These are phyloP conservation scores for Dactylella cylindrospora DNA, from an alignment of 2,329 filamentous ascomycete genomes.

Conservation along the genomic window DNA sequence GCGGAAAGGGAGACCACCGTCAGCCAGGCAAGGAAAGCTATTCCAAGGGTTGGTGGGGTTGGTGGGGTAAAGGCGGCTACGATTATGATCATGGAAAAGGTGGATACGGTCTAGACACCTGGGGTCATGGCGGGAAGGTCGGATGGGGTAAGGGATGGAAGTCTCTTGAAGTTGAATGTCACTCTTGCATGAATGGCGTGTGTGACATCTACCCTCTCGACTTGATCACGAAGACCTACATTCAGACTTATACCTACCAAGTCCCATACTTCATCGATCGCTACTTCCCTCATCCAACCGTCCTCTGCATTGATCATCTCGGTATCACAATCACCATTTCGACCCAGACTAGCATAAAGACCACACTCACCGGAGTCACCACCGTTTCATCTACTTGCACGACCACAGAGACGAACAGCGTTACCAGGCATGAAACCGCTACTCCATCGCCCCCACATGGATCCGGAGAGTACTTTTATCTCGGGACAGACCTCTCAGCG, in stretches of 20 bases:
- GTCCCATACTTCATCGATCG: slow-evolving; percentile 30
- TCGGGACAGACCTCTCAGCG: slow-evolving; percentile 9
- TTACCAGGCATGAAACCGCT: slow-evolving; percentile 5
- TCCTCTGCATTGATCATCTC: slow-evolving; percentile 13
- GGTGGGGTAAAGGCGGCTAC: slow-evolving; percentile 10
- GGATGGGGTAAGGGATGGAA: slow-evolving; percentile 24
- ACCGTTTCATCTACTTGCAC: slow-evolving; percentile 17
- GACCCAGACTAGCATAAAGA: slow-evolving; percentile 15
- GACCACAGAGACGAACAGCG: slow-evolving; percentile 18
- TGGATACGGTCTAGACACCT: slow-evolving; percentile 12
- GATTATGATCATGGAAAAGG: background rate
- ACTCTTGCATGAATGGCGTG: slow-evolving; percentile 37
- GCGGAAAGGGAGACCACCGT: too few species aligned
- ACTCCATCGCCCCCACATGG: background rate
- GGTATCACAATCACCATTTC: slow-evolving; percentile 29
- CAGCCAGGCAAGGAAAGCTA: slow-evolving; percentile 8
- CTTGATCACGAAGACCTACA: slow-evolving; percentile 21
- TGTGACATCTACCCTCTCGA: slow-evolving; percentile 26
- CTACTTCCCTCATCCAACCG: slow-evolving; percentile 28
- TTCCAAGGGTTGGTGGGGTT: slow-evolving; percentile 19
- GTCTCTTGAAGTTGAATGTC: slow-evolving; percentile 28
- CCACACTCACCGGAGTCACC: slow-evolving; percentile 5
- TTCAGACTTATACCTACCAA: slow-evolving; percentile 10
- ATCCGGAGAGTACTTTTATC: slow-evolving; percentile 6
- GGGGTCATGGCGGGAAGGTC: slow-evolving; percentile 19